Conservation (phyloP, 2,329 filamentous ascomycete genomes). For the Aschersonia sp. region DNA sequence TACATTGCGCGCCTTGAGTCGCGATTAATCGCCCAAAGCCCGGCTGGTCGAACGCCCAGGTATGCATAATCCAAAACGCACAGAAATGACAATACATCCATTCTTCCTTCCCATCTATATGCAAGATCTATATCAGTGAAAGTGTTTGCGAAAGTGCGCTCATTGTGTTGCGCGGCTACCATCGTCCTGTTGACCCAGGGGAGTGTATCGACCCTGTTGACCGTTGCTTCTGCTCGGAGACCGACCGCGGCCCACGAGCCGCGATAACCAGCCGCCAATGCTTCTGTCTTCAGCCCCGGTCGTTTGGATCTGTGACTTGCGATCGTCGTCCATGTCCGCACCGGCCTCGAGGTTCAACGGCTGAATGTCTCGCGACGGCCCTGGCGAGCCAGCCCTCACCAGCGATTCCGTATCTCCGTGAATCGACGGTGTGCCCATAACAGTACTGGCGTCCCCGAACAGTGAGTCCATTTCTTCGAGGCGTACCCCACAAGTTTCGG, state of each 20-base stretch:
- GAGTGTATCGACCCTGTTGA: slow-evolving; percentile 25
- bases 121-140: slow-evolving; percentile 12
- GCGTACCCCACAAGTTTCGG: slow-evolving; percentile 88
- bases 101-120: slow-evolving; percentile 19
- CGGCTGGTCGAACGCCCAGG: neutral
- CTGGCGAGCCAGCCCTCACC: slow-evolving; percentile 61
- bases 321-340: slow-evolving; percentile 42
- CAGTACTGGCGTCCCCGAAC: slow-evolving; percentile 84
- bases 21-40: too few species aligned
- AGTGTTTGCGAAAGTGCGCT: slow-evolving; percentile 9
- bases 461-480: slow-evolving; percentile 93
- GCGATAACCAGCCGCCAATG: slow-evolving; percentile 35
- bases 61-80: neutral
- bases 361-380: slow-evolving; percentile 57
- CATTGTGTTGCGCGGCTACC: slow-evolving; percentile 11
- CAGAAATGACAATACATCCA: neutral
- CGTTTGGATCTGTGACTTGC: slow-evolving; percentile 24
- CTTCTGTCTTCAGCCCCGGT: slow-evolving; percentile 22
- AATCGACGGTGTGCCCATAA: slow-evolving; percentile 62
- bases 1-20: neutral
- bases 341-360: slow-evolving; percentile 64
- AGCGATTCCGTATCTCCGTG: slow-evolving; percentile 67
- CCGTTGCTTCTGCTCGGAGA: slow-evolving; percentile 22
- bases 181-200: slow-evolving; percentile 27
- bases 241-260: slow-evolving; percentile 24